Base-by-base conservation (phyloP, 1,284 basidiomycete genomes). In the Fomitiporia mediterranea region DNA sequence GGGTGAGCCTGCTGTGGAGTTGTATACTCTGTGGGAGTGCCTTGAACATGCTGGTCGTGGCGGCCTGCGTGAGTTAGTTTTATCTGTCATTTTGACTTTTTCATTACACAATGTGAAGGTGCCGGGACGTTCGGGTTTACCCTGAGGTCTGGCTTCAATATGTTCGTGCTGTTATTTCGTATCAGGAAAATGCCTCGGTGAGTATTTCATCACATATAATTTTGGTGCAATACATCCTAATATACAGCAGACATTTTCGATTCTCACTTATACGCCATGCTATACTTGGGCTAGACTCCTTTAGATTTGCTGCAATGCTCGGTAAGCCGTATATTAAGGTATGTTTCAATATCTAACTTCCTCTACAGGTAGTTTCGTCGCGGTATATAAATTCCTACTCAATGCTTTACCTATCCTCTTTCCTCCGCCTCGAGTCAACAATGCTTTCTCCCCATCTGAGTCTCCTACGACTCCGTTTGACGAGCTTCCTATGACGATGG, bases 241-340 rank as follows among this genome's bases (percentile, higher is more conserved):
- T 38, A 37, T 13, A 17, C 44, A 52, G 21, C 53, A 76, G 81
- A 71, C 66, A 75, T 60, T 65, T 75, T 54, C 80, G 84, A 6
- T 69, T 88, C 11, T 69, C 78, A 2, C 66, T 91, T 25, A 75
- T 95, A 44, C 80, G 84, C 1, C 84, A 81, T 69, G 91, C 91
- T 0, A 72, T 95, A 37, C 86, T 95, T 62, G 92, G 91, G 0
- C 63, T 74, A 44, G 92, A 94, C 65, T 85, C 89, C 0, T 78
- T 86, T 65, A 78, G 93, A 28, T 94, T 94, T 60, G 89, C 86
- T 5, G 82, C 84, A 0, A 94, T 94, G 90, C 74, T 96, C 30
- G 91, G 91, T 84, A 59, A 42, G 73, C 72, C 32, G 53, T 50
- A 55, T 34, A n/a, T 32, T 43, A 27, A 56, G 25, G 21, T 44